Percentiles rank a stretch among this genome's conserved stretches.
Evolutionary conservation across 2,329 filamentous ascomycete genomes (phyloP).

Genomic region (Ploettnerulaceae sp.): DNA sequence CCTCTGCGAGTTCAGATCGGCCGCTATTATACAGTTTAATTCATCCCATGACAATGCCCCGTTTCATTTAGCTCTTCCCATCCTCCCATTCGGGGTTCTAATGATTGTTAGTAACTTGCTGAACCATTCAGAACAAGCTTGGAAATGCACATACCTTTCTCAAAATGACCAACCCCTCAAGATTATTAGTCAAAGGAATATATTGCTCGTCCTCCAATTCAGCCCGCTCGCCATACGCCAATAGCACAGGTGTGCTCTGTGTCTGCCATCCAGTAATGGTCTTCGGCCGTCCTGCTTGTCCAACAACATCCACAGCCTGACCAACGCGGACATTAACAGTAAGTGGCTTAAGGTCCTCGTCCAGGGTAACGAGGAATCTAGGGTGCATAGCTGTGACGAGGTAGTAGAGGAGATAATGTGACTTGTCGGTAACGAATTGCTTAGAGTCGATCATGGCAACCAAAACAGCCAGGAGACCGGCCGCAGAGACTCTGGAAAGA

Average conservation of each 20-base stretch:
- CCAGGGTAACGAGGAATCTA: conserved; percentile 90
- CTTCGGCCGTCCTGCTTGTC: conserved; percentile 94
- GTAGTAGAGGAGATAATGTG: conserved; percentile 96
- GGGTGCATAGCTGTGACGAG: conserved; percentile 96
- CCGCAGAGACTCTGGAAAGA: conserved; percentile 83
- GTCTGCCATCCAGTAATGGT: conserved; percentile 99
- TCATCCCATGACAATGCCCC: conserved; percentile 17
- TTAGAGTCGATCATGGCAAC: conserved; percentile 95
- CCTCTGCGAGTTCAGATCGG: conserved; percentile 25
- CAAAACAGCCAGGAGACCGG: conserved; percentile 82
- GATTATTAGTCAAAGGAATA: conserved; percentile 80
- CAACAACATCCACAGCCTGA: conserved; percentile 96
- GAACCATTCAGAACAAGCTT: neutral
- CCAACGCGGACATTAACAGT: conserved; percentile 95
- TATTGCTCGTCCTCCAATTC: conserved; percentile 98
- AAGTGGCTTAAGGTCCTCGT: conserved; percentile 89
- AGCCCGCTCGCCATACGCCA: conserved; percentile 91
- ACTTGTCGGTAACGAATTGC: conserved; percentile 62
- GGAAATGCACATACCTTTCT: conserved; percentile 79
- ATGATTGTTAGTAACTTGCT: conserved; percentile 10
- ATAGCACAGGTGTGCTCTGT: conserved; percentile 93
- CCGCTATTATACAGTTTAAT: conserved; percentile 35
- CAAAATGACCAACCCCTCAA: conserved; percentile 93
- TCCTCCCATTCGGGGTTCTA: conserved; percentile 53
- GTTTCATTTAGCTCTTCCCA: conserved; percentile 38